phyloP scores from a whole-genome alignment of 106 monocot species.

The Amphibolis antarctica region DNA sequence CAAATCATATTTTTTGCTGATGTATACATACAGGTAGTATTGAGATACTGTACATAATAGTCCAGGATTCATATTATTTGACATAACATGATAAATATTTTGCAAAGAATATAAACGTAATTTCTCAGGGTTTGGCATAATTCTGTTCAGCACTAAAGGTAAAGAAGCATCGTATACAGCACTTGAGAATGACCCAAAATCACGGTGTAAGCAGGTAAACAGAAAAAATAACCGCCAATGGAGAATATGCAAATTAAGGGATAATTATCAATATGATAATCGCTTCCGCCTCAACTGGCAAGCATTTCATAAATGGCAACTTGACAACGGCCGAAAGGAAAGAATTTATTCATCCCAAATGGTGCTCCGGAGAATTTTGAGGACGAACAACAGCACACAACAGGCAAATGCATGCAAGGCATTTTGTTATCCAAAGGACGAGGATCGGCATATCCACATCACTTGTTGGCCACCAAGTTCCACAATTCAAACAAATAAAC shows the following conservation, averaged over 20 bases:
- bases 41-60: constrained; percentile 2
- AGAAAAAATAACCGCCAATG: background rate
- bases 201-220: background rate
- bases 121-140: background rate
- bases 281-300: background rate
- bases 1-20: background rate
- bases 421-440: background rate
- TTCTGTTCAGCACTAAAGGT: background rate
- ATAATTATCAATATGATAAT: constrained; percentile 1
- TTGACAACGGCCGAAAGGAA: background rate
- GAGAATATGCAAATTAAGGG: background rate
- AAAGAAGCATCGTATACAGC: constrained; percentile 3
- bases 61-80: constrained; percentile 3
- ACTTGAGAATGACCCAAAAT: constrained; percentile 3
- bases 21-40: background rate
- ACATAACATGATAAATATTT: background rate
- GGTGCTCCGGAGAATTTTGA: constrained; percentile 2
- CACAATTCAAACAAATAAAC: background rate
- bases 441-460: constrained; percentile 5
- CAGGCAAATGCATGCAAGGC: background rate
- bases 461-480: constrained; percentile 6
- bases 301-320: background rate
- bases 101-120: background rate
- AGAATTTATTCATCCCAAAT: constrained; percentile 5
- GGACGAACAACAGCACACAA: constrained; percentile 3